Percentiles rank a stretch among this genome's conserved stretches.
phyloP scores from a whole-genome alignment of 2,329 filamentous ascomycete species.

The Microthyrium microscopicum region DNA sequence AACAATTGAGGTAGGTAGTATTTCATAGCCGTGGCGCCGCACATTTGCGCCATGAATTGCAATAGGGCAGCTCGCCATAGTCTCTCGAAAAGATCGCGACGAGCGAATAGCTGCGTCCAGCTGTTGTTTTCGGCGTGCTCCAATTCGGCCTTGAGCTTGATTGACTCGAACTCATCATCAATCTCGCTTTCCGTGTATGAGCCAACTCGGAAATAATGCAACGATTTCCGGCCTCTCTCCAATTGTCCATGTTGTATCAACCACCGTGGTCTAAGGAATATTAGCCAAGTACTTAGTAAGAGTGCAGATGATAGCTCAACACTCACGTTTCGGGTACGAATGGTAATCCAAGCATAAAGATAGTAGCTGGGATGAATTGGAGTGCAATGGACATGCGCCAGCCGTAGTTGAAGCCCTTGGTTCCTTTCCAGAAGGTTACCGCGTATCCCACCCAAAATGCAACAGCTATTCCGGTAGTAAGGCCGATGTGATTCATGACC shows the following conservation, averaged over 20 bases:
- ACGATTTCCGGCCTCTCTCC: constrained; percentile 26
- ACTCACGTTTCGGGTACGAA: constrained; percentile 39
- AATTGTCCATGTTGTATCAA: constrained; percentile 33
- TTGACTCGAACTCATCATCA: constrained; percentile 25
- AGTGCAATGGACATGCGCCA: constrained; percentile 38
- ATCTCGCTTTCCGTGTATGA: constrained; percentile 23
- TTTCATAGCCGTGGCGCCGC: constrained; percentile 42
- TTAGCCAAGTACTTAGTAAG: neutral
- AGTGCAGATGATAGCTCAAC: neutral
- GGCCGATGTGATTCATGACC: constrained; percentile 42
- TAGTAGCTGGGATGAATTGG: constrained; percentile 33
- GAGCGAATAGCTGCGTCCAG: constrained; percentile 33
- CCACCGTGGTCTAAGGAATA: constrained; percentile 42
- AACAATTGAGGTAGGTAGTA: constrained; percentile 42
- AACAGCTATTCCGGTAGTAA: constrained; percentile 35
- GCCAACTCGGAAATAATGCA: constrained; percentile 32
- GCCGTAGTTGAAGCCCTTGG: constrained; percentile 28
- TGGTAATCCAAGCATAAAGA: constrained; percentile 34
- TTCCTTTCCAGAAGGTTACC: constrained; percentile 35
- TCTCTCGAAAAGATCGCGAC: constrained; percentile 31
- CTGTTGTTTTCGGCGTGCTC: constrained; percentile 21
- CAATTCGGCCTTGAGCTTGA: constrained; percentile 27
- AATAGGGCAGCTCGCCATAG: constrained; percentile 40
- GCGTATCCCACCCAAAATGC: constrained; percentile 43
- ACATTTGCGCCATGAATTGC: constrained; percentile 45